Base-by-base conservation (phyloP, 148 eudicot genomes). In the Chenopodium berlandieri region DNA sequence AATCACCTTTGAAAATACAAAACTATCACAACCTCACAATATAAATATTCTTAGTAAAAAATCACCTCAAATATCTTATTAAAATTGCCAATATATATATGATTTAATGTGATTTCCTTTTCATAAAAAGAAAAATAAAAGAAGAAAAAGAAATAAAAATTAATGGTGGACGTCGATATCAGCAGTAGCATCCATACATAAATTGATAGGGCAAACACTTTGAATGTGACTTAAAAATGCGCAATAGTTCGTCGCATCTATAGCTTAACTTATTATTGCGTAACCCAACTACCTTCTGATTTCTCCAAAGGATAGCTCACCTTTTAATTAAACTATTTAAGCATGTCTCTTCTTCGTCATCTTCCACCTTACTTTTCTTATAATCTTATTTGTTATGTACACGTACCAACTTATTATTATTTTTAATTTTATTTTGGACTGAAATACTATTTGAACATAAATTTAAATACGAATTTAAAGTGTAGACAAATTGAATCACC, bases 281-380 rank as follows among this genome's bases (percentile, higher is more conserved):
- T 70, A 70, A 25, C 47, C 9, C 73, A 69, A 31, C 73, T 16
- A 69, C 73, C 73, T 70, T 37, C 73, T 70, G n/a, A 70, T 70
- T 70, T 34, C 4, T 34, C 73, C 74, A 71, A 71, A 34, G 74
- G 48, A 71, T 71, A 12, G 74, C 48, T 71, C 74, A 22, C 48
- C 44, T 40, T 40, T 40, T 40, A 40, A 71, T 71, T 70, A 71
- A 71, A 71, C 48, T 34, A 71, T 34, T 71, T 48, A 71, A 34
- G 48, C 74, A 47, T 37, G 25, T 48, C 74, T 19, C 25, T 71
- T 71, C 74, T 8, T 71, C 74, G 0, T 37, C 47, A 34, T 67
- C 71, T 25, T 67, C 71, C 71, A 25, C 32, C 34, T 67, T 27
- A 31, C 40, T 52, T 52, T 54, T 75, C 44, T n/a, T 31, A 31